These are phyloP conservation scores for Zygosaccharomyces gambellarensis DNA, from an alignment of 805 yeast genomes.

Conservation along the genomic window DNA sequence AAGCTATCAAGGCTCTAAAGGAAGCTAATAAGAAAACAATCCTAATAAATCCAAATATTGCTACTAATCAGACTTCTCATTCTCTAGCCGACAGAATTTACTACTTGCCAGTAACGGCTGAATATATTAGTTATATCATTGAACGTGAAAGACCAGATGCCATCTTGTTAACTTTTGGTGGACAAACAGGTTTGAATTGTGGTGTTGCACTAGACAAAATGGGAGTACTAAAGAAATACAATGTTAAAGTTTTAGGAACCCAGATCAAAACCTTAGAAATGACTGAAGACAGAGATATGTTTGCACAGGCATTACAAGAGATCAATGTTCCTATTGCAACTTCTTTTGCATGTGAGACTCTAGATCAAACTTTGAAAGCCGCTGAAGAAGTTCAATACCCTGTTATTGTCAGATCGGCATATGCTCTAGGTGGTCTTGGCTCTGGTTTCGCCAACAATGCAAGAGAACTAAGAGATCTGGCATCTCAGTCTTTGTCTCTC, in stretches of 20 bases:
- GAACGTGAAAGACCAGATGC: constrained; percentile 97
- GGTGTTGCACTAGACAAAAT: constrained; percentile 92
- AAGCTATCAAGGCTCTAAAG: constrained; percentile 90
- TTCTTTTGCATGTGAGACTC: constrained; percentile 89
- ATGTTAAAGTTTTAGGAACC: constrained; percentile 93
- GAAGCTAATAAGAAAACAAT: constrained; percentile 85
- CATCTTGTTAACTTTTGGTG: constrained; percentile 92
- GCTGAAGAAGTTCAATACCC: constrained; percentile 89
- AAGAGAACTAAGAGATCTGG: constrained; percentile 77
- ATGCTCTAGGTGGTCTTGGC: constrained; percentile 95
- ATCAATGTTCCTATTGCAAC: constrained; percentile 95
- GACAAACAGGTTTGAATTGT: constrained; percentile 95
- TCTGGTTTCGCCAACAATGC: constrained; percentile 91
- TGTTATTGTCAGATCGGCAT: constrained; percentile 94
- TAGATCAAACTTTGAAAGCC: constrained; percentile 90
- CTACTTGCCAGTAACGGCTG: constrained; percentile 94
- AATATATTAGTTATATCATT: constrained; percentile 89
- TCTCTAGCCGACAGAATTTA: constrained; percentile 93
- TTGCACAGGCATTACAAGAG: constrained; percentile 91
- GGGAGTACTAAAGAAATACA: constrained; percentile 88
- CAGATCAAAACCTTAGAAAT: constrained; percentile 95
- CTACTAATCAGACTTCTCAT: constrained; percentile 95
- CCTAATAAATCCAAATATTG: constrained; percentile 91
- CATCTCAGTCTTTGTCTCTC: constrained; percentile 81
- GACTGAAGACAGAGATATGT: constrained; percentile 95